Conservation (phyloP, 257 asterid genomes). For the Solanum commersonii region DNA sequence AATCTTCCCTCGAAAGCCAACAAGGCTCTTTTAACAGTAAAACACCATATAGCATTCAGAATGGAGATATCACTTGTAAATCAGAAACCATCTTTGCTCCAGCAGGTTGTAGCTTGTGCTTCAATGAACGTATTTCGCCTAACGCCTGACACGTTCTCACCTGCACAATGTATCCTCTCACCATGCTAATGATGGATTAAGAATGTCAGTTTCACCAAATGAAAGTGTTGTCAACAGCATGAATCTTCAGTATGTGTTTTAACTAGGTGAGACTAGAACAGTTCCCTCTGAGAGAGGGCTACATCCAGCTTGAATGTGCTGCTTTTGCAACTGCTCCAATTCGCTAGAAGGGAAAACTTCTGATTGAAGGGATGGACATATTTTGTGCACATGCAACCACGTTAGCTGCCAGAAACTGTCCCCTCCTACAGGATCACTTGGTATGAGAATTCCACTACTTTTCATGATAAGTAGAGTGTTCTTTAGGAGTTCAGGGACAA, state of each 20-base stretch:
- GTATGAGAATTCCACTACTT: conserved; percentile 53
- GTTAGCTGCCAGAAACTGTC: conserved; percentile 81
- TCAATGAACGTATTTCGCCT: background rate
- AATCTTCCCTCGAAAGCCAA: background rate
- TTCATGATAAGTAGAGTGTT: conserved; percentile 77
- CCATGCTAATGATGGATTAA: background rate
- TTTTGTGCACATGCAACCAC: conserved; percentile 65
- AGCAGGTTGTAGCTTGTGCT: background rate
- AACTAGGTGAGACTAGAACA: conserved; percentile 46
- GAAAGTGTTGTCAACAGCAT: background rate
- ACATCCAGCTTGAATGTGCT: conserved; percentile 23
- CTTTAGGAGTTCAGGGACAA: conserved; percentile 87
- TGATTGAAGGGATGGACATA: conserved; percentile 55
- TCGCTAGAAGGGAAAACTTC: conserved; percentile 67
- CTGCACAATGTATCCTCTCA: background rate
- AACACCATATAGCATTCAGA: background rate
- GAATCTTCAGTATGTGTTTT: conserved; percentile 39
- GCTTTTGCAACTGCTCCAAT: conserved; percentile 43
- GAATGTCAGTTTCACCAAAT: background rate
- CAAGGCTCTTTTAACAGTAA: background rate
- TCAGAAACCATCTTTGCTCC: background rate
- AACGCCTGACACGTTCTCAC: background rate
- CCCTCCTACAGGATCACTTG: conserved; percentile 42
- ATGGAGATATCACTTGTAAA: background rate
- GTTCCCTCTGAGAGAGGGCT: conserved; percentile 25